Evolutionary conservation across 306 rosid species (phyloP), one percentile per base, ranked within the genome.

Genomic region (Senna tora): DNA sequence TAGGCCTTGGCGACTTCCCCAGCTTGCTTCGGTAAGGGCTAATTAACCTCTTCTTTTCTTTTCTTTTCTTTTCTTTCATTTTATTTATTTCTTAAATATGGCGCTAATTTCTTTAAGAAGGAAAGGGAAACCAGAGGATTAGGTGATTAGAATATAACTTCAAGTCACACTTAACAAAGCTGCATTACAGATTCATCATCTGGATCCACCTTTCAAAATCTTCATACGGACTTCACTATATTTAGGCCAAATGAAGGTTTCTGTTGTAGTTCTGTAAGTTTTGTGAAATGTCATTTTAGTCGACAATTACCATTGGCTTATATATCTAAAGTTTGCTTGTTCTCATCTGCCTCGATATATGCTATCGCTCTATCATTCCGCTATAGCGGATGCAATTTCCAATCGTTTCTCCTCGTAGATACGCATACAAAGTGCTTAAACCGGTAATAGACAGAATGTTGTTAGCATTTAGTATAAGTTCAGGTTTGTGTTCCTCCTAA

Each of bases 1-100:
- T 79, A 93, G 98, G 84, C 90, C 98, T 0, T 93, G 98, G 98
- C 80, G 97, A 56, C 58, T 89, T 71, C 80, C 87, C 57, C 83
- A 76, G 22, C 91, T 91, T 82, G 84, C 97, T 73, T 84, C 94
- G 85, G 98, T 93, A 80, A 76, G 91, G 42, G 55, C 71, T 78
- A 36, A 36, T 36, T 36, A 32, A 46, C 67, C 16, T 66, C 77
- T 77, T 6, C 16, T 25, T 25, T 25, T 25, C 30, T 25, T 25
- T 25, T 25, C 30, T 25, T 25, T n/a, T n/a, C 16, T 66, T 79
- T 77, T 6, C 16, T 25, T 25, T 25, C 3, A 1, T 25, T 25
- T 25, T 25, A 1, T 25, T 25, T 25, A 25, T 25, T 25, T 25
- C 3, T 25, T 25, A 25, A 25, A 25, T 20, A 3, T 30, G 16